A percentile compares a stretch with the other conserved stretches of the same genome.
phyloP scores from a whole-genome alignment of 257 asterid genomes.

The Salvia splendens region DNA sequence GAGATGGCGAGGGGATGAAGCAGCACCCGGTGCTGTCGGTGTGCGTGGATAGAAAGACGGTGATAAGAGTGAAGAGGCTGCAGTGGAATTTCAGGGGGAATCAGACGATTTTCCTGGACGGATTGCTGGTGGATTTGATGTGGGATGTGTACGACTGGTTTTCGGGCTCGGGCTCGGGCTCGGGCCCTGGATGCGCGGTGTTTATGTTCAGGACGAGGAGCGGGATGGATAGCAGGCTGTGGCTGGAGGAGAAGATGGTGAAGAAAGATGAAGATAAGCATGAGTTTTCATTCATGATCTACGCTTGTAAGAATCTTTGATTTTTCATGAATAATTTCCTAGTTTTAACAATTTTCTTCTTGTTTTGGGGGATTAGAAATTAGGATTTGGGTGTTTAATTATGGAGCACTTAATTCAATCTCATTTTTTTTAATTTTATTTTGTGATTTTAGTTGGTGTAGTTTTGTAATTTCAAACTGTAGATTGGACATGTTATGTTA shows the following conservation, averaged over 20 bases:
- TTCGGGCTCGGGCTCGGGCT: slow-evolving; percentile 39
- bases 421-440: no score
- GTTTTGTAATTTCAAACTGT: no score
- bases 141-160: slow-evolving; percentile 99
- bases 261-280: slow-evolving; percentile 59
- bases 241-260: slow-evolving; percentile 78
- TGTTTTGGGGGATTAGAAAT: background rate
- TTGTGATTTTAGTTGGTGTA: no score
- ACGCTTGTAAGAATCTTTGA: slow-evolving; percentile 61
- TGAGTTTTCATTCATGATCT: slow-evolving; percentile 79
- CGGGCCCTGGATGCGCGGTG: slow-evolving; percentile 60
- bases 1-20: slow-evolving; percentile 51
- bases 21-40: slow-evolving; percentile 68
- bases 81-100: slow-evolving; percentile 97
- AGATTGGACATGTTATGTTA: no score
- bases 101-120: slow-evolving; percentile 83
- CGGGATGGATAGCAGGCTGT: slow-evolving; percentile 83
- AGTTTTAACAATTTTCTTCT: background rate
- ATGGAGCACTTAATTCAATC: background rate
- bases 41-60: slow-evolving; percentile 65
- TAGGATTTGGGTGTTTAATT: slow-evolving; percentile 21
- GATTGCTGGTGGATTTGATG: slow-evolving; percentile 80
- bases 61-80: slow-evolving; percentile 76
- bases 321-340: no score
- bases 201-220: slow-evolving; percentile 93